phyloP scores from a whole-genome alignment of 805 yeast genomes.

The Pachysolen tannophilus region DNA sequence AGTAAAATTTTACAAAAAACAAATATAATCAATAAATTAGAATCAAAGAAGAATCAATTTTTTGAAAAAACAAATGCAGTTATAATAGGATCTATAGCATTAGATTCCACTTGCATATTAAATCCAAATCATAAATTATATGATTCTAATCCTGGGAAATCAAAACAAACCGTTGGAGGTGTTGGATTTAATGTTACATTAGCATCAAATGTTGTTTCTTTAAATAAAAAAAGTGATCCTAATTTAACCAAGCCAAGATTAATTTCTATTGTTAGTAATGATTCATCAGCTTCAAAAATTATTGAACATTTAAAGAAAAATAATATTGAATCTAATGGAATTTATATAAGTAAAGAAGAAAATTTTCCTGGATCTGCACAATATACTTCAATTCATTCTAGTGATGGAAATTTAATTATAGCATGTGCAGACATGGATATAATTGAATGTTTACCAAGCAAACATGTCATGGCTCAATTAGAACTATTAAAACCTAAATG shows the following conservation, averaged over 20 bases:
- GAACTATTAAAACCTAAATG: slow-evolving; percentile 32
- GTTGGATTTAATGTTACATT: slow-evolving; percentile 74
- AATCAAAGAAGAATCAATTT: no score
- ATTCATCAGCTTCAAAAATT: slow-evolving; percentile 40
- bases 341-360: slow-evolving; percentile 19
- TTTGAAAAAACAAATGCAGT: no score
- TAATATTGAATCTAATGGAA: slow-evolving; percentile 30
- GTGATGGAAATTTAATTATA: slow-evolving; percentile 53
- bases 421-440: slow-evolving; percentile 87
- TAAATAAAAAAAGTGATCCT: slow-evolving; percentile 13
- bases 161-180: slow-evolving; percentile 62
- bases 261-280: slow-evolving; percentile 57
- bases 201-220: slow-evolving; percentile 39
- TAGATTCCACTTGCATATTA: slow-evolving; percentile 58
- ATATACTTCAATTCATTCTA: slow-evolving; percentile 57
- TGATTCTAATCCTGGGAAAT: slow-evolving; percentile 71
- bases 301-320: slow-evolving; percentile 18
- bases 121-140: slow-evolving; percentile 22
- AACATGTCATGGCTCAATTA: slow-evolving; percentile 35
- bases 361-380: slow-evolving; percentile 69
- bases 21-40: background rate
- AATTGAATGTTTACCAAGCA: slow-evolving; percentile 39
- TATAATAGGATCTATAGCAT: slow-evolving; percentile 69
- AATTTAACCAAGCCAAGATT: slow-evolving; percentile 26
- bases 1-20: slow-evolving; percentile 2